Base-by-base conservation (phyloP, 768 basidiomycete species). In the Suillus subaureus region DNA sequence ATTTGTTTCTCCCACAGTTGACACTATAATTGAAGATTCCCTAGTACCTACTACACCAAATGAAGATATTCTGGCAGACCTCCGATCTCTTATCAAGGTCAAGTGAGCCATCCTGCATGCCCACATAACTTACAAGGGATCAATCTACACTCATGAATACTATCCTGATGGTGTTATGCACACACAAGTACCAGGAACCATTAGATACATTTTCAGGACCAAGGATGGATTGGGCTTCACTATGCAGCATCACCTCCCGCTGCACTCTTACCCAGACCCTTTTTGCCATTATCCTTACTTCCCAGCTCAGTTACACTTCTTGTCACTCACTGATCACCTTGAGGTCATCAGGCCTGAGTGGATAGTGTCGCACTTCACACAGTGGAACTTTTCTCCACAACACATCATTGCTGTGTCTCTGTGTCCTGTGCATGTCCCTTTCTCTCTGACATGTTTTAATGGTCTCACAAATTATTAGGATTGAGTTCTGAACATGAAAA, bases 231-330 rank as follows among this genome's bases (percentile, higher is more conserved):
- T 66, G 0, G 1, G 35, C 12, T 62, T 68, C 39, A 49, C 67
- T 16, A 65, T 68, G 7, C 63, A 56, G 60, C 13, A 40, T n/a
- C 65, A 70, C 18, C n/a, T 8, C 0, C 61, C 40, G 1, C 35
- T 33, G 2, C 12, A 4, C 5, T 40, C 31, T 21, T 26, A 21
- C 8, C 31, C 64, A 7, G 47, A 69, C 56, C 63, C 66, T 5
- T 69, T 52, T 43, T 26, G 23, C 5, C 39, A 42, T n/a, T 69
- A 69, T 37, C 66, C 68, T 15, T 23, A 69, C 26, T 69, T 69
- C 47, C 68, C 63, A 2, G 66, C 68, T 33, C 45, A 47, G 11
- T n/a, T 47, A 47, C 45, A 47, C 45, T n/a, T 8, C 0, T 47
- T 4, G 11, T 13, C 61, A 23, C 28, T 43, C 21, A 12, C 42